Conservation (phyloP, 1,284 basidiomycete genomes). For the Phenoliferia sp. region DNA sequence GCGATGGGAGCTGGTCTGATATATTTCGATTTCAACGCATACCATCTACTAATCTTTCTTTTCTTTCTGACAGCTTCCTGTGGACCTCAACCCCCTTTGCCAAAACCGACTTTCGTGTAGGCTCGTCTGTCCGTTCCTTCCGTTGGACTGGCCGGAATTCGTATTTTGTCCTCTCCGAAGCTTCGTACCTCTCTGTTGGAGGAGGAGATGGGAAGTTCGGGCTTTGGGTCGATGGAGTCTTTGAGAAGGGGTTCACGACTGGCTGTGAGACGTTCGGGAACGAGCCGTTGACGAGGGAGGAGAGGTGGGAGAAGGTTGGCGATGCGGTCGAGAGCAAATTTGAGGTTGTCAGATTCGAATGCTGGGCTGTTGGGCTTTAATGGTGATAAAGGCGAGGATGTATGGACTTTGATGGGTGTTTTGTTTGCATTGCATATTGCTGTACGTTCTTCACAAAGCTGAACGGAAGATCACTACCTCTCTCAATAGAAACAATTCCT, state of each 20-base stretch:
- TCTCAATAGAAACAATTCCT: too few relatives aligned
- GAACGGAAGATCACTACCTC: too few relatives aligned
- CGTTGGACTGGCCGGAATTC: conserved; percentile 86
- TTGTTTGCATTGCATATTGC: too few relatives aligned
- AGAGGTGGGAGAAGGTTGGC: background rate
- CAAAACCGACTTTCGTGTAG: conserved; percentile 33
- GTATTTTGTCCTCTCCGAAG: conserved; percentile 82
- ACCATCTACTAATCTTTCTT: background rate
- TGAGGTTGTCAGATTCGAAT: conserved; percentile 33
- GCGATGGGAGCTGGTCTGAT: conserved; percentile 30
- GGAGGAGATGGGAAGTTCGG: conserved; percentile 87
- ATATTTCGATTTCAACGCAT: background rate
- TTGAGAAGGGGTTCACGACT: conserved; percentile 77
- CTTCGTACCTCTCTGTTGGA: conserved; percentile 74
- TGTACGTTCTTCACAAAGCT: too few relatives aligned
- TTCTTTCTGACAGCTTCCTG: conserved; percentile 2
- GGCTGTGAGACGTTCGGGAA: conserved; percentile 84
- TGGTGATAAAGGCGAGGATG: background rate
- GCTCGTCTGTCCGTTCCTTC: conserved; percentile 58
- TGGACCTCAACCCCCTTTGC: conserved; percentile 22
- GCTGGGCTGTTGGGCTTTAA: conserved; percentile 28
- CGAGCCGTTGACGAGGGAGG: conserved; percentile 44
- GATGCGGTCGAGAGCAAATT: conserved; percentile 27
- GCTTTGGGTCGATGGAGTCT: conserved; percentile 76
- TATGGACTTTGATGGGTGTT: background rate